Evolutionary conservation across 345 rosid species (phyloP).

Genomic region (Arabis hirsuta): DNA sequence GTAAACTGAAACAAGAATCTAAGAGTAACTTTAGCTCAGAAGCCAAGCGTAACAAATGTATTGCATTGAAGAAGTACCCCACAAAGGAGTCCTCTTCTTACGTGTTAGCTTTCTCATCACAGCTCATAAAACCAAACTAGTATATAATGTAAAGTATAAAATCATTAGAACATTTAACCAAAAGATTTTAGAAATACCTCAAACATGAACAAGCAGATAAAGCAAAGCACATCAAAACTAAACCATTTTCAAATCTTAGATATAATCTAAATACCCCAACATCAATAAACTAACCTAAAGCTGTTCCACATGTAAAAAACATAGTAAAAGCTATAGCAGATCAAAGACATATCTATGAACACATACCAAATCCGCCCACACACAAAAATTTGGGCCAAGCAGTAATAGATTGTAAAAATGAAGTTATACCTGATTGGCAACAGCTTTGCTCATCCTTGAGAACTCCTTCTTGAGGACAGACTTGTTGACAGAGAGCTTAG

Average conservation of each 20-base stretch:
- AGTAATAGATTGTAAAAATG: not conserved
- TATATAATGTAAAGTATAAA: not conserved
- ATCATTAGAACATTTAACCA: not conserved
- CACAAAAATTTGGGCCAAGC: not conserved
- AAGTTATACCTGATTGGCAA: conserved; percentile 62
- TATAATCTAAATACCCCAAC: not conserved
- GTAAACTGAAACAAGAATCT: not conserved
- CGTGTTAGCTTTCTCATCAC: conserved; percentile 45
- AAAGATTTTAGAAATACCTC: too few species aligned
- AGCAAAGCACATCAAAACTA: too few species aligned
- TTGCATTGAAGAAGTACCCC: conserved; percentile 42
- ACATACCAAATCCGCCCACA: not conserved
- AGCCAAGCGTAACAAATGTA: conserved; percentile 41
- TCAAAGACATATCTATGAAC: not conserved
- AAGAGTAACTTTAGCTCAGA: conserved; percentile 14
- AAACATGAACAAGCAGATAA: too few species aligned
- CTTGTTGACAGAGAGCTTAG: conserved; percentile 60
- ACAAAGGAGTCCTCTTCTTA: conserved; percentile 21
- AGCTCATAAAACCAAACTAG: not conserved
- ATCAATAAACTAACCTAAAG: not conserved
- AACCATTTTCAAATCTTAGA: too few species aligned
- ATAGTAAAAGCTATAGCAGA: not conserved
- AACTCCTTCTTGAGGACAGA: conserved; percentile 75
- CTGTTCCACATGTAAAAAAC: not conserved
- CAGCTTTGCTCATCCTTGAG: conserved; percentile 72